Evolutionary conservation across 768 basidiomycete genomes (phyloP).

Genomic region (Boletus vermiculosoides): DNA sequence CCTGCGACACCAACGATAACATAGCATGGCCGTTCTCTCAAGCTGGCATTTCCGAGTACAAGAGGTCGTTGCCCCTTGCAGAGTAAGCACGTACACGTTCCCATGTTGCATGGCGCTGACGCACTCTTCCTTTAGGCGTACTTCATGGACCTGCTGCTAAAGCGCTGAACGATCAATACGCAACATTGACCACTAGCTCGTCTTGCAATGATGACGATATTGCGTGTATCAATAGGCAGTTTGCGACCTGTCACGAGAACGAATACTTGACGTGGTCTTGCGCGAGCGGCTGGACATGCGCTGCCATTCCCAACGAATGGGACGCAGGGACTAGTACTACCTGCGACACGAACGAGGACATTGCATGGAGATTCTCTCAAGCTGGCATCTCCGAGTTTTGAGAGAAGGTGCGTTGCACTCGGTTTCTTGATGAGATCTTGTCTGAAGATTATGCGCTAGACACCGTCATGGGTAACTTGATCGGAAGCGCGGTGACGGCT

Average conservation of each 20-base stretch:
- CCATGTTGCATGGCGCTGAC: not conserved
- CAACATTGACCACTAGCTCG: slow-evolving; percentile 13
- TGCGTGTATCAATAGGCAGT: slow-evolving; percentile 22
- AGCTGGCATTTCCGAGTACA: slow-evolving; percentile 16
- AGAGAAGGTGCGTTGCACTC: slow-evolving; percentile 2
- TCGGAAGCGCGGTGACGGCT: slow-evolving; percentile 3
- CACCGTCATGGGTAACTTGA: not conserved
- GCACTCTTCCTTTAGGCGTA: slow-evolving; percentile 8
- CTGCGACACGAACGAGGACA: slow-evolving; percentile 17
- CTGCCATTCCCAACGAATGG: slow-evolving; percentile 26
- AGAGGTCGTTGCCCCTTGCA: not conserved
- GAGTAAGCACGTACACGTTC: not conserved
- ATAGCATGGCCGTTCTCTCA: slow-evolving; percentile 12
- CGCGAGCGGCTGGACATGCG: slow-evolving; percentile 15
- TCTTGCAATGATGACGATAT: slow-evolving; percentile 16
- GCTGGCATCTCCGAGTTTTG: slow-evolving; percentile 20
- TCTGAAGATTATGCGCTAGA: not conserved
- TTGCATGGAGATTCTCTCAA: slow-evolving; percentile 18
- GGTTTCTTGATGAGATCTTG: not conserved
- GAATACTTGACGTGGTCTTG: slow-evolving; percentile 16
- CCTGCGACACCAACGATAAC: slow-evolving; percentile 13
- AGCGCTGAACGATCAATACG: slow-evolving; percentile 26
- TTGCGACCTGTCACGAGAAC: slow-evolving; percentile 15
- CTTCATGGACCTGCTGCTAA: slow-evolving; percentile 20
- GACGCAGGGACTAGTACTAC: slow-evolving; percentile 17